Percentiles rank a stretch among this genome's conserved stretches.
Conservation (phyloP, 345 rosid genomes). For the Cochlearia excelsa region DNA sequence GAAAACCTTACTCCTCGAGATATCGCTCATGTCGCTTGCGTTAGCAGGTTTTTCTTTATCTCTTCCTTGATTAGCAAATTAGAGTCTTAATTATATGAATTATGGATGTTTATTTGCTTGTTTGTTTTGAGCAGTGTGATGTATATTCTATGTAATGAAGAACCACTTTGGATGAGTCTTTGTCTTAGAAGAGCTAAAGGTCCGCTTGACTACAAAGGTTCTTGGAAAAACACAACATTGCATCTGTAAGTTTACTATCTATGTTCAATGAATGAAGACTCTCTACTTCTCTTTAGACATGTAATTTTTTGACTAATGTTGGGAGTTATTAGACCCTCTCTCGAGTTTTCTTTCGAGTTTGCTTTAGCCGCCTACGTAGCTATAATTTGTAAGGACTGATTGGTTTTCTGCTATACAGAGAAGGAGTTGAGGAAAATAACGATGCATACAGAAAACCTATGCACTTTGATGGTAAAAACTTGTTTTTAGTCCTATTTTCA, state of each 20-base stretch:
- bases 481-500: slow-evolving; percentile 1
- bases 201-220: slow-evolving; percentile 63
- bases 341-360: not conserved
- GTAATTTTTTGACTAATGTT: not conserved
- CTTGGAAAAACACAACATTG: slow-evolving; percentile 84
- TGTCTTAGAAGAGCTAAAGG: slow-evolving; percentile 54
- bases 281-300: not conserved
- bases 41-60: slow-evolving; percentile 62
- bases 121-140: slow-evolving; percentile 53
- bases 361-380: not conserved
- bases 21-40: slow-evolving; percentile 72
- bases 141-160: slow-evolving; percentile 86
- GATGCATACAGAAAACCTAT: slow-evolving; percentile 41
- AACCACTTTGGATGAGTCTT: slow-evolving; percentile 86
- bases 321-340: no score
- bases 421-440: slow-evolving; percentile 46
- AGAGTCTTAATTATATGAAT: not conserved
- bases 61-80: not conserved
- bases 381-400: not conserved
- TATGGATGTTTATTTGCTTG: not conserved
- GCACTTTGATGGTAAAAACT: slow-evolving; percentile 62
- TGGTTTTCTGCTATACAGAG: slow-evolving; percentile 44
- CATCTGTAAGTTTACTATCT: slow-evolving; percentile 43
- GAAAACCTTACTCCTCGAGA: slow-evolving; percentile 67
- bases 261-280: no score